Base-by-base conservation (phyloP, 2,329 filamentous ascomycete species). In the Colletotrichum tropicicola region DNA sequence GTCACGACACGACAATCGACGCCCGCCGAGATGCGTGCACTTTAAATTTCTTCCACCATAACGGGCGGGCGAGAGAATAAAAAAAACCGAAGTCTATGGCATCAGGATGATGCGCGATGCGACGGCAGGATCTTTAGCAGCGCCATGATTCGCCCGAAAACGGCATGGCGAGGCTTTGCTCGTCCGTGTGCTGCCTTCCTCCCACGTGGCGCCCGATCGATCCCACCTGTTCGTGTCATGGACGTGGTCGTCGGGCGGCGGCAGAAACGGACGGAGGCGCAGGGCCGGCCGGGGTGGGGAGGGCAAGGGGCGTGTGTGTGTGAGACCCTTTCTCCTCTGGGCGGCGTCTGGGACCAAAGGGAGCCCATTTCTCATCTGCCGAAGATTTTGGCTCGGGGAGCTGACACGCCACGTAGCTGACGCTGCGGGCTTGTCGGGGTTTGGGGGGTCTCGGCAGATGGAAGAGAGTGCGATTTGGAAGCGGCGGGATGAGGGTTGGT, bases 311-410 rank as follows among this genome's bases (percentile, higher is more conserved):
- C 37, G 37, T 15, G 9, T 12, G 35, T 43, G 5, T 41, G 37
- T n/a, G 49, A 17, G 49, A n/a, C 25, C 12, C 12, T 35, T 35
- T 35, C 51, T 27, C 51, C 37, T 43, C 12, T n/a, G n/a, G n/a
- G n/a, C n/a, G n/a, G n/a, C n/a, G n/a, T n/a, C n/a, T n/a, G n/a
- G n/a, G n/a, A n/a, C n/a, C n/a, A n/a, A n/a, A n/a, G n/a, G n/a
- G n/a, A n/a, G n/a, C n/a, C n/a, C n/a, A n/a, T n/a, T 27, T 48
- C 13, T n/a, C 45, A 66, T 64, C 63, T 66, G 63, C 63, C 63
- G 63, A 66, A 44, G 19, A 39, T 30, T 65, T 56, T 37, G 39
- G 53, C 59, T 64, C 37, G 23, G 25, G 37, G 27, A 57, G 57
- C 39, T 64, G 47, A 37, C 23, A 53, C 39, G 62, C 58, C 52